These are phyloP conservation scores for Bodo saltans DNA, from an alignment of 78 protist species.

Conservation along the genomic window DNA sequence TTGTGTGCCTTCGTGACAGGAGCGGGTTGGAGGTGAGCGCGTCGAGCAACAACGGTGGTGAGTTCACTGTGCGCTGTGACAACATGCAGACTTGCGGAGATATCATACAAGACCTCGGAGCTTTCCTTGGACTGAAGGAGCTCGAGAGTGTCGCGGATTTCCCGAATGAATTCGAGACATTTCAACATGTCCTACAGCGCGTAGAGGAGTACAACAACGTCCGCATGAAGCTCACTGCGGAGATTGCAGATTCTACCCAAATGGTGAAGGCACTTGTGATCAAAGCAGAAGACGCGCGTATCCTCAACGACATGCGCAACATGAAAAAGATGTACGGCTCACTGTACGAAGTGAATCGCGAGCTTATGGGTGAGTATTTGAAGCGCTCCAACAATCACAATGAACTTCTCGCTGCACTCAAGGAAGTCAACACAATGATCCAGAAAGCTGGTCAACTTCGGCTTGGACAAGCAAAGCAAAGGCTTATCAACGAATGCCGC, in stretches of 20 bases:
- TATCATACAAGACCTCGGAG: constrained; percentile 37
- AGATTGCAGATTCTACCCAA: constrained; percentile 48
- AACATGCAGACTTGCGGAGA: constrained; percentile 44
- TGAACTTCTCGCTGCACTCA: constrained; percentile 27
- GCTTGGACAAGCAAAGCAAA: not conserved
- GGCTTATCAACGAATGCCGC: not conserved
- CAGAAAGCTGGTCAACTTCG: constrained; percentile 40
- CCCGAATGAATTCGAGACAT: constrained; percentile 20
- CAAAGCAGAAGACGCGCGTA: constrained; percentile 49
- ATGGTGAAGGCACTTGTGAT: constrained; percentile 42
- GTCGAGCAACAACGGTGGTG: not conserved
- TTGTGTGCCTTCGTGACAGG: not conserved
- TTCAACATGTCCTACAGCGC: not conserved
- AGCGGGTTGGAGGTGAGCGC: not conserved
- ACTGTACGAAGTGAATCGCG: constrained; percentile 30
- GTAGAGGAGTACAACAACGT: constrained; percentile 38
- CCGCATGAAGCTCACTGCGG: constrained; percentile 38
- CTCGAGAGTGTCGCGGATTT: constrained; percentile 23
- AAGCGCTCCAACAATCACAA: constrained; percentile 47
- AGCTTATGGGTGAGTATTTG: constrained; percentile 29
- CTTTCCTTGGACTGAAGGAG: not conserved
- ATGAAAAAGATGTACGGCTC: constrained; percentile 19
- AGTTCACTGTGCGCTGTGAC: not conserved
- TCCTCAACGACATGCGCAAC: constrained; percentile 27
- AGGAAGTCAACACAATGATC: constrained; percentile 47